These are phyloP conservation scores for Glycine soja DNA, from an alignment of 306 rosid genomes.

Conservation along the genomic window DNA sequence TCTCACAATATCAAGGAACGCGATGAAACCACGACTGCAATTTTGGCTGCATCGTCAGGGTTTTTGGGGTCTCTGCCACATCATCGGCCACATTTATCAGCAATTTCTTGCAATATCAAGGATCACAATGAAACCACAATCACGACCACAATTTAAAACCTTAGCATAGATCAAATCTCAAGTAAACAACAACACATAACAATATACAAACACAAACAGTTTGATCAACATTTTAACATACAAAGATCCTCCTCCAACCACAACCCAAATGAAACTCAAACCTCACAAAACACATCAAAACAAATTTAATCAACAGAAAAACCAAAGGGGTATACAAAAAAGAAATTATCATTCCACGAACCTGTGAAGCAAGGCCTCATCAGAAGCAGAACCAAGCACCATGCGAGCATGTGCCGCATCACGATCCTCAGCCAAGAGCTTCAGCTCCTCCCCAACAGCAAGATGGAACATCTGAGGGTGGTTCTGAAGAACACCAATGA, in stretches of 20 bases:
- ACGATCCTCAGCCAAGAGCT: conserved; percentile 73
- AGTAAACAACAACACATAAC: neutral
- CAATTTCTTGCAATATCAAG: neutral
- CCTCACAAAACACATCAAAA: neutral
- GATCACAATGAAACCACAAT: neutral
- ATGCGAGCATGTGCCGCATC: conserved; percentile 66
- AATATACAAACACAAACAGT: neutral
- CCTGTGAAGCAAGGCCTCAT: conserved; percentile 86
- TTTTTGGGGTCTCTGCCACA: neutral
- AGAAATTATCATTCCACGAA: conserved; percentile 32
- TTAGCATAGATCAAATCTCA: neutral
- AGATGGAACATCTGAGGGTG: conserved; percentile 82
- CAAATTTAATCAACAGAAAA: neutral
- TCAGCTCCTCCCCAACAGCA: conserved; percentile 74
- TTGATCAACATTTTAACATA: neutral
- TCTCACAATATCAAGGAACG: neutral
- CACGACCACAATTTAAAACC: neutral
- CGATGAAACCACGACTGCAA: no score
- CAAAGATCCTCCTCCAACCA: neutral
- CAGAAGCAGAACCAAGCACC: conserved; percentile 56
- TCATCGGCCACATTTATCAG: neutral
- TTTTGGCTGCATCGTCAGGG: neutral
- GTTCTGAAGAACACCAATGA: conserved; percentile 75
- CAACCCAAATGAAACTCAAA: neutral
- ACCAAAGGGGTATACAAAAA: neutral